Evolutionary conservation across 2,329 filamentous ascomycete species (phyloP).

Genomic region (Fusarium incarnatum): DNA sequence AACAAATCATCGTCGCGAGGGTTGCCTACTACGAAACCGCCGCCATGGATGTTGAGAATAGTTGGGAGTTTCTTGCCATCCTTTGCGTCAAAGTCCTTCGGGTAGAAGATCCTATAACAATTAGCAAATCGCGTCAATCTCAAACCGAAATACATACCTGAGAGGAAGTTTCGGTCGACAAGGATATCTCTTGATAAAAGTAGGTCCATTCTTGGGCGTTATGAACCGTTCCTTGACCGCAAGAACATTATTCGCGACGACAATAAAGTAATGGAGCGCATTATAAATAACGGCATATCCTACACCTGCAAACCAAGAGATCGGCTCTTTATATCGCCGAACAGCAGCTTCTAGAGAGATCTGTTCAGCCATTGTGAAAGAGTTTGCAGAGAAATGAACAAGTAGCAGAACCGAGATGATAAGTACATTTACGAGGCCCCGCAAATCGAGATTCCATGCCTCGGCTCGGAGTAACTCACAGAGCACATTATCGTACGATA

Average conservation of each 20-base stretch:
- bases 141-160: background rate
- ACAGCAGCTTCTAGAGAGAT: background rate
- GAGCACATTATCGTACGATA: background rate
- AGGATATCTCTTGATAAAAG: conserved; percentile 5
- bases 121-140: background rate
- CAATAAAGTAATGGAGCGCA: background rate
- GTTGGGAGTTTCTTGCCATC: background rate
- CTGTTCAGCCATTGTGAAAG: background rate
- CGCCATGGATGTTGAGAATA: conserved; percentile 18
- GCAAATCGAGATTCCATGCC: background rate
- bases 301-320: background rate
- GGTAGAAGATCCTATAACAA: conserved; percentile 9
- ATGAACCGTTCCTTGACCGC: conserved; percentile 1
- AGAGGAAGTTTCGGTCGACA: conserved; percentile 16
- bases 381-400: background rate
- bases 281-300: background rate
- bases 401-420: background rate
- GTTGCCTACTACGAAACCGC: conserved; percentile 22
- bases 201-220: background rate
- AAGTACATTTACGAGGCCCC: background rate
- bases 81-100: background rate
- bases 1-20: conserved; percentile 20
- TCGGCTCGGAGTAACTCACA: background rate
- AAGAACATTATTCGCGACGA: background rate
- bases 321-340: background rate